Evolutionary conservation across 2,329 filamentous ascomycete species (phyloP), one percentile per base, ranked within the genome.

Genomic region (Magnaporthiopsis rhizophila): DNA sequence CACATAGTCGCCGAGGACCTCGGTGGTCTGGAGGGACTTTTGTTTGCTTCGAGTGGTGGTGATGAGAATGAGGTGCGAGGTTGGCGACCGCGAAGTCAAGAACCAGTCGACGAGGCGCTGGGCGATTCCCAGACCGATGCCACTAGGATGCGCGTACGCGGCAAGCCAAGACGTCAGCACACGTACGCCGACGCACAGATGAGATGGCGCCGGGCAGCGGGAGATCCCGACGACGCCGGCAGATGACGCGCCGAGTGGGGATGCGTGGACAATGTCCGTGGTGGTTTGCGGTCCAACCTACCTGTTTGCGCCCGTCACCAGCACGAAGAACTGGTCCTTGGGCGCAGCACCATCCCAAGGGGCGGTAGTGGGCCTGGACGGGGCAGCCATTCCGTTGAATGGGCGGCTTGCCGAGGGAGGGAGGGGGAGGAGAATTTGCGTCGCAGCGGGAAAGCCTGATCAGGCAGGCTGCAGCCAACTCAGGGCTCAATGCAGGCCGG

Each of bases 21-120:
- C 74, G 68, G 91, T 82, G 3, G 93, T 95, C 65, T 89, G 88
- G 65, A 84, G 81, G 62, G 89, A 89, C 79, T 97, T 97, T 66
- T 80, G 78, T 58, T 81, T 74, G 71, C 88, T 89, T 68, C 94
- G 90, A 0, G 94, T 97, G 7, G 92, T 96, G 68, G 91, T 87
- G 67, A 97, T 86, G 64, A 97, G 82, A 69, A 91, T 84, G 59
- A 98, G 85, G 71, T 89, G 86, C 65, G 90, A 83, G 36, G 81
- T 80, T 61, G 86, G 80, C 36, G 89, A 85, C 50, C 86, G 87
- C 15, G 86, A 85, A 65, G 81, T 79, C 66, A 96, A 86, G 79
- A 97, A 97, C 71, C 96, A 91, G 79, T 97, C 91, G 70, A 96
- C 94, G 65, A 97, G 82, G 66, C 92, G 90, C 72, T 90, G 86